These are phyloP conservation scores for Barnettozyma californica DNA, from an alignment of 805 yeast species.

Conservation along the genomic window DNA sequence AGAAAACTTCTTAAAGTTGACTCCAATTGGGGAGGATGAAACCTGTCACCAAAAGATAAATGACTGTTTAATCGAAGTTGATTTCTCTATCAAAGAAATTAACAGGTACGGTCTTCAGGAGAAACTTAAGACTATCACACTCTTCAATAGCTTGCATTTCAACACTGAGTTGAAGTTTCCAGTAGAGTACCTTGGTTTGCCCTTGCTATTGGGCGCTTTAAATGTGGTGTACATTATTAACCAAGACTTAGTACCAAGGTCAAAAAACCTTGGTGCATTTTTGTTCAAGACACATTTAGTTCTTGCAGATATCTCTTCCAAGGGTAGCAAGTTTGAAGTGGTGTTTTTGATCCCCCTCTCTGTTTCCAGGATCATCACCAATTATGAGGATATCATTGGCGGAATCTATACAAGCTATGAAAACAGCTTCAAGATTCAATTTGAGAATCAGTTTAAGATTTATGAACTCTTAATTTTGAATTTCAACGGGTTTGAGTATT, in stretches of 20 bases:
- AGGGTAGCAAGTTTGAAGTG: conserved; percentile 28
- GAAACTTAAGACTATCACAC: conserved; percentile 12
- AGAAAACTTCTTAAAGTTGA: conserved; percentile 34
- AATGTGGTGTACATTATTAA: conserved; percentile 34
- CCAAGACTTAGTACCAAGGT: conserved; percentile 5
- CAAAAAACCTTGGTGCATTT: conserved; percentile 30
- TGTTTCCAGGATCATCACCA: conserved; percentile 24
- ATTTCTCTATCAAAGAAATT: conserved; percentile 23
- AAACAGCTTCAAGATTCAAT: conserved; percentile 37
- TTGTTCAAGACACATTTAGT: conserved; percentile 49
- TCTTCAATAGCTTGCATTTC: conserved; percentile 18
- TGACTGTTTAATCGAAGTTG: conserved; percentile 16
- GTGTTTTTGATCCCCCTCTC: conserved; percentile 46
- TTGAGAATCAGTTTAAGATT: conserved; percentile 37
- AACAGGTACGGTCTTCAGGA: conserved; percentile 28
- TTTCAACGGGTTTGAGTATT: conserved; percentile 29
- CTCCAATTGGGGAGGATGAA: conserved; percentile 19
- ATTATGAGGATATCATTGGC: conserved; percentile 26
- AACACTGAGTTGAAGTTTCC: conserved; percentile 24
- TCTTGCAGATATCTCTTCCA: conserved; percentile 26
- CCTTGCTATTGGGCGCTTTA: conserved; percentile 39
- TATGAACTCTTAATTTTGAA: conserved; percentile 41
- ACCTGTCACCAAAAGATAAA: conserved; percentile 13
- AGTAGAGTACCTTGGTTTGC: conserved; percentile 43
- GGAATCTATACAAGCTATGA: conserved; percentile 30